These are phyloP conservation scores for Fusarium sp. DNA, from an alignment of 2,329 filamentous ascomycete species.

Conservation along the genomic window DNA sequence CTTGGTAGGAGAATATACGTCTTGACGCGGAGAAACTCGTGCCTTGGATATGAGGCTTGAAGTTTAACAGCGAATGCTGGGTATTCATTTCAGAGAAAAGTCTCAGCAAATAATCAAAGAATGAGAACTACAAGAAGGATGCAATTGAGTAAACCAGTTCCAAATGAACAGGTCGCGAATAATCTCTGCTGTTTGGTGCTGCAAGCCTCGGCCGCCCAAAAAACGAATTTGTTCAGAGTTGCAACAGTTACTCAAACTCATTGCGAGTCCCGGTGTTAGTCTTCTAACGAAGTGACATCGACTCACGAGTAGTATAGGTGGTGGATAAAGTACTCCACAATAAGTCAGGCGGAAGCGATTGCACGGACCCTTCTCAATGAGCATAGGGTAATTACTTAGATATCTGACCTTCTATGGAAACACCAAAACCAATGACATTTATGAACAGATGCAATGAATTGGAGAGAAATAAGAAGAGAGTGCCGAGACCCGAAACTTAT, in stretches of 20 bases:
- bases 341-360: fast-evolving
- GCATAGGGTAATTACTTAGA: not conserved
- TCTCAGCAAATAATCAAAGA: too few species aligned
- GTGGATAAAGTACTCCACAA: fast-evolving
- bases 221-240: too few species aligned
- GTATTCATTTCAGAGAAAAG: fast-evolving
- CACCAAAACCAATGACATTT: not conserved
- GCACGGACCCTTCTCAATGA: not conserved
- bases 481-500: too few species aligned
- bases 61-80: fast-evolving
- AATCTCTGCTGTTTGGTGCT: too few species aligned
- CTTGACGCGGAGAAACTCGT: fast-evolving
- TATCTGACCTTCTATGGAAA: too few species aligned
- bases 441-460: not conserved
- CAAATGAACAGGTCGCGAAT: fast-evolving
- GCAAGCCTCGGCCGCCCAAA: fast-evolving
- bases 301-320: fast-evolving
- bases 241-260: not conserved
- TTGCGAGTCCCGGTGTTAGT: not conserved
- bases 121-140: fast-evolving
- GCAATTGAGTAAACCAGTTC: not conserved
- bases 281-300: not conserved
- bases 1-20: too few species aligned
- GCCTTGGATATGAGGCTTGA: not conserved
- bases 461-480: fast-evolving